These are phyloP conservation scores for Akanthomyces lecanii DNA, from an alignment of 2,329 filamentous ascomycete genomes.

Conservation along the genomic window DNA sequence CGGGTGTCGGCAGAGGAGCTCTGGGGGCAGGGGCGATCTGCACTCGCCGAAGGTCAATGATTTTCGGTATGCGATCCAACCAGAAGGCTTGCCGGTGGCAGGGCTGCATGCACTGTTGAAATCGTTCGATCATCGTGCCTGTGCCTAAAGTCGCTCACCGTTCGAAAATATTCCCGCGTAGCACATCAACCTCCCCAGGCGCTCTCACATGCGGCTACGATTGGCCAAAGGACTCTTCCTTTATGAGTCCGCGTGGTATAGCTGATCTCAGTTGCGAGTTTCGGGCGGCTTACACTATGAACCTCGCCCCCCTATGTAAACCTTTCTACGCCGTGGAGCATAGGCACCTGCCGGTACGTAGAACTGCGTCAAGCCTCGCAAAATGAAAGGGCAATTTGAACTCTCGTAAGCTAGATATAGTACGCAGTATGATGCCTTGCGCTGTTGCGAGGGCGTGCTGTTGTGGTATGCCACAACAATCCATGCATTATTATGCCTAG, in stretches of 20 bases:
- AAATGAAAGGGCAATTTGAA: neutral
- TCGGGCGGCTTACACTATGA: neutral
- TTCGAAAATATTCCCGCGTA: neutral
- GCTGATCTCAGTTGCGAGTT: neutral
- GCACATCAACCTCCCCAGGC: neutral
- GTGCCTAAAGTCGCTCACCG: neutral
- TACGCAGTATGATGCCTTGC: neutral
- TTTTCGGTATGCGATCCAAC: neutral
- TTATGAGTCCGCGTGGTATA: neutral
- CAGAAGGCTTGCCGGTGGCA: neutral
- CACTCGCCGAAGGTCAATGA: neutral
- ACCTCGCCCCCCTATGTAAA: neutral
- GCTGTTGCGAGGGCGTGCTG: no score
- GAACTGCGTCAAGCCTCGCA: neutral
- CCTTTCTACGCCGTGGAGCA: neutral
- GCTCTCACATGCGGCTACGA: neutral
- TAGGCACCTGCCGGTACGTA: neutral
- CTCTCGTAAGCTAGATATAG: neutral
- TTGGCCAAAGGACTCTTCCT: neutral
- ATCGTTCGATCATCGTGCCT: neutral
- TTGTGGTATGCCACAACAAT: no score
- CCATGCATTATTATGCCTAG: no score
- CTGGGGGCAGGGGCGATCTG: neutral
- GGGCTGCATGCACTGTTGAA: no score
- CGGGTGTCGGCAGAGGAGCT: neutral